Evolutionary conservation across 805 yeast species (phyloP), one percentile per base, ranked within the genome.

Genomic region (Metschnikowia picachoensis): DNA sequence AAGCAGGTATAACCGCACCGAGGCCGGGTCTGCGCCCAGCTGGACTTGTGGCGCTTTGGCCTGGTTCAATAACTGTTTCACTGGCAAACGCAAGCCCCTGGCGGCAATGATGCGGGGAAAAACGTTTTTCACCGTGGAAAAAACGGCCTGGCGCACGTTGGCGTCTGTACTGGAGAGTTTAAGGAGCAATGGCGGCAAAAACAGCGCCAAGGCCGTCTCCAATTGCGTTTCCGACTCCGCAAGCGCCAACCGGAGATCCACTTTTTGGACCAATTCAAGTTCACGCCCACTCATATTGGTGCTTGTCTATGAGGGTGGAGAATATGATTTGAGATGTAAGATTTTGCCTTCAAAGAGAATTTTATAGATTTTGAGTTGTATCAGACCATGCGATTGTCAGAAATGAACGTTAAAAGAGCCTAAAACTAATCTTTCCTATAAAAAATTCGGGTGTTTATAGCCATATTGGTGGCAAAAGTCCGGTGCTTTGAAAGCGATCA

Each of bases 171-270:
- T 89, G 2, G 85, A 78, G 43, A 91, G 72, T 60, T 92, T 92
- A 50, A 91, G 68, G 31, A 92, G 66, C 27, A 92, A 60, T 1
- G 99, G 97, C 1, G 88, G 75, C 36, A 92, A 70, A 58, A 85
- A 92, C 0, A 78, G 64, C 10, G 73, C 72, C 35, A 94, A 61
- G 5, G 83, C 66, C 2, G 75, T 59, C 58, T 85, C 83, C 44
- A 90, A 76, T 57, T 85, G 85, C 2, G 65, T 73, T 39, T 83
- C 85, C 0, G 83, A 70, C 40, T 78, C 79, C 0, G 97, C 87
- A 35, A 92, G 67, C 1, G 95, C 92, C 15, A 92, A 72, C 34
- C 88, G 72, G 40, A 91, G 76, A 62, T 91, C 97, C 1, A 87
- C 97, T 60, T 83, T 85, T 57, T 83, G 82, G 33, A 87, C 74